Evolutionary conservation across 2,329 filamentous ascomycete species (phyloP), one percentile per base, ranked within the genome.

Genomic region (Penicillium sp.): DNA sequence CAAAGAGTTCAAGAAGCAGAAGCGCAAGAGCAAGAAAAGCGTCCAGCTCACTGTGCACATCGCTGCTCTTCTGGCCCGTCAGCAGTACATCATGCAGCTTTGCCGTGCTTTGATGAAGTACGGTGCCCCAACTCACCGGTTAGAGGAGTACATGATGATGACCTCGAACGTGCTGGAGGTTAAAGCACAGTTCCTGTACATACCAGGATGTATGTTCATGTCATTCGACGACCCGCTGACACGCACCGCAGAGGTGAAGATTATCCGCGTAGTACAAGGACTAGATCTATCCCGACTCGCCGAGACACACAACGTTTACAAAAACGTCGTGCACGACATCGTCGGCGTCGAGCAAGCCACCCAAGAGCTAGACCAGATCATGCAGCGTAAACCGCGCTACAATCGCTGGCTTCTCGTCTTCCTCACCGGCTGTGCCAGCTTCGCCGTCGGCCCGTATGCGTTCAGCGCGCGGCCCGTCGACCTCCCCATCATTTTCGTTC

Each of bases 91-190:
- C 19, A 68, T 68, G 61, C 65, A 65, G 18, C 54, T 68, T 1
- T 68, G 65, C 27, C 64, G 64, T 4, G 65, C 66, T 0, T 42
- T 68, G 44, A 68, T 68, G 66, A 65, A 62, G 49, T 68, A 67
- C 18, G 66, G 66, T 7, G 66, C 66, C 0, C 66, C 66, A 1
- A 68, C 66, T 13, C 66, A 68, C 38, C 64, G 66, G 11, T 47
- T 68, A 14, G 92, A 96, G 72, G 77, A 96, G 68, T 96, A 95
- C 72, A 86, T 96, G 83, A 86, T 82, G 61, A 95, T 92, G 89
- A 91, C 89, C 5, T 87, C 91, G 4, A 83, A 89, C 13, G 89
- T 94, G 4, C 81, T 96, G 36, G 89, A 91, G 70, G 91, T 96
- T 26, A 88, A 95, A 61, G 88, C 87, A 6, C 90, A 95, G 64